Evolutionary conservation across 352 stramenopile species (phyloP).

Genomic region (Globisporangium carolinianum): DNA sequence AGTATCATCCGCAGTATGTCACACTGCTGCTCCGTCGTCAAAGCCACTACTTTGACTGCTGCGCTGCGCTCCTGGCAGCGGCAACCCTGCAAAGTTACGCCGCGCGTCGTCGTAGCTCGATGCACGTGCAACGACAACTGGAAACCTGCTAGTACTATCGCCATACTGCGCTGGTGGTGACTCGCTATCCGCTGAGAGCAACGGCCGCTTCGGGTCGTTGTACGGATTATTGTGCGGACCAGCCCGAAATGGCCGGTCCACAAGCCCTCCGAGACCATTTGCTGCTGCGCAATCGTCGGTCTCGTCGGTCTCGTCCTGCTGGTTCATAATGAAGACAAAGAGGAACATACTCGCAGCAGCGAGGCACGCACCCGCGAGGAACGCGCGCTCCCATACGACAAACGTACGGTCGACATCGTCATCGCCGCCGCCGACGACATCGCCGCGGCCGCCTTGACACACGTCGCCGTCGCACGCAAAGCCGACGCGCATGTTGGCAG

Average conservation of each 20-base stretch:
- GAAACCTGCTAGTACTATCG: constrained; percentile 6
- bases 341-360: constrained; percentile 72
- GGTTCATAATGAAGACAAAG: constrained; percentile 77
- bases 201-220: constrained; percentile 58
- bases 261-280: constrained; percentile 18
- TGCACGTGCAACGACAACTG: constrained; percentile 15
- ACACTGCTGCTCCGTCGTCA: constrained; percentile 7
- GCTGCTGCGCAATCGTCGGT: constrained; percentile 2
- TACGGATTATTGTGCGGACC: constrained; percentile 1
- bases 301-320: constrained; percentile 47
- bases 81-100: constrained; percentile 39
- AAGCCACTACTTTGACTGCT: background rate
- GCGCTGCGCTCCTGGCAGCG: constrained; percentile 19
- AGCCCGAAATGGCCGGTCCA: constrained; percentile 18
- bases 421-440: constrained; percentile 44
- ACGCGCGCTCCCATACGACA: constrained; percentile 49
- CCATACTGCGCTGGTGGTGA: constrained; percentile 9
- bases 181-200: constrained; percentile 28
- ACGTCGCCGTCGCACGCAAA: constrained; percentile 82
- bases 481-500: constrained; percentile 79
- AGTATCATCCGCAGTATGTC: background rate
- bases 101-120: constrained; percentile 57
- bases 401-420: constrained; percentile 27
- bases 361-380: constrained; percentile 64
- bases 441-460: constrained; percentile 64